phyloP scores from a whole-genome alignment of 352 stramenopile species.

The Phytopythium aichiense region DNA sequence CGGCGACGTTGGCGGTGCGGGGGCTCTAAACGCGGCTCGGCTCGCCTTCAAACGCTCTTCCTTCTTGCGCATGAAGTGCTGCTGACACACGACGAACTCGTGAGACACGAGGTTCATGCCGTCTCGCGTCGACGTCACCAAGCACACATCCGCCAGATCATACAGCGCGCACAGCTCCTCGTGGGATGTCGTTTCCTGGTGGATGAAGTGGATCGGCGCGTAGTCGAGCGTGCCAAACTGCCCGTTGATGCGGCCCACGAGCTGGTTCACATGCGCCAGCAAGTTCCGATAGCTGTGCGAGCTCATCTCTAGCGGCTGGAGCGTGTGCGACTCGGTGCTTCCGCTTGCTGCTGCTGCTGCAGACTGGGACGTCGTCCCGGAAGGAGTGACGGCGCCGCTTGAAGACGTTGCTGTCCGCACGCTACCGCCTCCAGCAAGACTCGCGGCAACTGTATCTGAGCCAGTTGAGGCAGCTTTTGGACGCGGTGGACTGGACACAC shows the following conservation, averaged over 20 bases:
- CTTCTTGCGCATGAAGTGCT: slow-evolving; percentile 80
- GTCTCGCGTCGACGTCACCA: slow-evolving; percentile 87
- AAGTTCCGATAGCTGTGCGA: slow-evolving; percentile 67
- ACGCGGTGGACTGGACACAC: not conserved
- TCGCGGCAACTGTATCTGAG: slow-evolving; percentile 4
- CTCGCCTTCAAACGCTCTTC: slow-evolving; percentile 56
- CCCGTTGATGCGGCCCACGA: slow-evolving; percentile 88
- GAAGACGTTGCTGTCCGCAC: not conserved
- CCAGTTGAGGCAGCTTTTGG: slow-evolving; percentile 2
- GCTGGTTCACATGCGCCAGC: slow-evolving; percentile 80
- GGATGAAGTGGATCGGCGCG: slow-evolving; percentile 90
- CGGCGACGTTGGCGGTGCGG: not conserved
- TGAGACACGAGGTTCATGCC: slow-evolving; percentile 90
- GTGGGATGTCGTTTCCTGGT: slow-evolving; percentile 67
- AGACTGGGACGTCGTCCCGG: not conserved
- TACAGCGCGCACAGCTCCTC: slow-evolving; percentile 89
- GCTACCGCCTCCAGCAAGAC: not conserved
- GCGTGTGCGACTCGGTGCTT: not conserved
- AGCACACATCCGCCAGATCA: slow-evolving; percentile 83
- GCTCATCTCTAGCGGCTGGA: slow-evolving; percentile 75
- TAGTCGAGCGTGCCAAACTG: slow-evolving; percentile 86
- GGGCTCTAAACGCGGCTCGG: slow-evolving; percentile 17
- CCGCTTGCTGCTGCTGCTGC: too few relatives aligned
- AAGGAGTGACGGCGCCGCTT: not conserved
- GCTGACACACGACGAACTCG: slow-evolving; percentile 87